These are phyloP conservation scores for Salvia splendens DNA, from an alignment of 257 asterid species.

Conservation along the genomic window DNA sequence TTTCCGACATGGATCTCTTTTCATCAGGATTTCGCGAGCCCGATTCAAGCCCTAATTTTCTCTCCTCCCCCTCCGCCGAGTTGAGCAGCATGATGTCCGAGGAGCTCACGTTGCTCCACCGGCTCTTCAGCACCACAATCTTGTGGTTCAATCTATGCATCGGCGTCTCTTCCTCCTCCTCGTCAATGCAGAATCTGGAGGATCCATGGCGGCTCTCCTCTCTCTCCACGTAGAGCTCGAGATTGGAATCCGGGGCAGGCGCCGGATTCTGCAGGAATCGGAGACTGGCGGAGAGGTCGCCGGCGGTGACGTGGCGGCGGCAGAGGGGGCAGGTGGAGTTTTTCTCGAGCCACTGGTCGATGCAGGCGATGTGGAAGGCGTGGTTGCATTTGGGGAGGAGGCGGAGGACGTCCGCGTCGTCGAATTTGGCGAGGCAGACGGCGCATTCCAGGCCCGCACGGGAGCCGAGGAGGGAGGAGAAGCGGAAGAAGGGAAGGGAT, in stretches of 20 bases:
- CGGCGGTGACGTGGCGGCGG: conserved; percentile 40
- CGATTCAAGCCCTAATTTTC: conserved; percentile 23
- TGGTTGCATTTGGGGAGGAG: conserved; percentile 65
- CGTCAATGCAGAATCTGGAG: conserved; percentile 47
- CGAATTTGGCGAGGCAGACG: conserved; percentile 58
- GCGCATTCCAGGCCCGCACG: conserved; percentile 65
- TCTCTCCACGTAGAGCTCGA: conserved; percentile 49
- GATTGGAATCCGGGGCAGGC: conserved; percentile 35
- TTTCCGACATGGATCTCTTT: conserved; percentile 78
- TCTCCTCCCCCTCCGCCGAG: conserved; percentile 37
- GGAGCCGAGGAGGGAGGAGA: conserved; percentile 52
- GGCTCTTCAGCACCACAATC: conserved; percentile 46
- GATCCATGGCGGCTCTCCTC: conserved; percentile 45
- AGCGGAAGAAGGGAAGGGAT: conserved; percentile 61
- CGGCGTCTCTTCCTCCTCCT: conserved; percentile 35
- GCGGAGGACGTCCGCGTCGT: conserved; percentile 53
- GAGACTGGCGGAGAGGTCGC: conserved; percentile 45
- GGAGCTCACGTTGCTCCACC: conserved; percentile 70
- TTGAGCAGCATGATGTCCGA: conserved; percentile 62
- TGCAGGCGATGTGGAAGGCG: conserved; percentile 60
- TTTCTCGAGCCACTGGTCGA: conserved; percentile 67
- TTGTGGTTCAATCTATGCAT: conserved; percentile 53
- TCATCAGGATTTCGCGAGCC: conserved; percentile 26
- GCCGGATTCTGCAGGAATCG: conserved; percentile 37
- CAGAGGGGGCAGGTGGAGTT: conserved; percentile 77